Evolutionary conservation across 2,329 filamentous ascomycete genomes (phyloP).

Genomic region (Dothidotthia symphoricarpi): DNA sequence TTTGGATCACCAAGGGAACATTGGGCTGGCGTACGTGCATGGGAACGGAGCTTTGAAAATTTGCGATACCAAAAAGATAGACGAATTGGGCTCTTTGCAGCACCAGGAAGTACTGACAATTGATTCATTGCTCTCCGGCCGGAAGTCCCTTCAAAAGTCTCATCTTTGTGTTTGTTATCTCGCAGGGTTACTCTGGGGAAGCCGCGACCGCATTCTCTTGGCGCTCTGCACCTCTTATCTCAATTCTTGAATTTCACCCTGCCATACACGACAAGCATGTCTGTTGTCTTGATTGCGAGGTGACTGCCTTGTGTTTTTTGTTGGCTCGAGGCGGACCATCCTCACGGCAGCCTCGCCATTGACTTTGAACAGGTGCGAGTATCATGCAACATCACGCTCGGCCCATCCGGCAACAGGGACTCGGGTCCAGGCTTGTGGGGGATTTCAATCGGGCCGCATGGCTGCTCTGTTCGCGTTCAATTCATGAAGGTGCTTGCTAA

Average conservation of each 20-base stretch:
- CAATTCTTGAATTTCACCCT: not conserved
- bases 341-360: too few relatives aligned
- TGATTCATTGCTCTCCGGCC: not conserved
- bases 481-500: not conserved
- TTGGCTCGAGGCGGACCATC: too few relatives aligned
- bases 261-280: too few relatives aligned
- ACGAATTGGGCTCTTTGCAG: not conserved
- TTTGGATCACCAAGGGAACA: too few relatives aligned
- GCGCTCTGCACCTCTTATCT: too few relatives aligned
- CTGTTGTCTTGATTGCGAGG: too few relatives aligned
- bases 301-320: too few relatives aligned
- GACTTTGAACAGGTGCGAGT: too few relatives aligned
- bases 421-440: not conserved
- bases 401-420: too few relatives aligned
- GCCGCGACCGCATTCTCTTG: not conserved
- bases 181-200: too few relatives aligned
- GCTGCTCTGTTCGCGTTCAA: not conserved
- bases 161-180: too few relatives aligned
- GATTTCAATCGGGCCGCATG: not conserved
- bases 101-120: not conserved
- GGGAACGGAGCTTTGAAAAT: not conserved
- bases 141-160: not conserved
- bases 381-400: too few relatives aligned
- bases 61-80: slow-evolving; percentile 1
- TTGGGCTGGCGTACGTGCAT: not conserved